A percentile compares a stretch with the other conserved stretches of the same genome.
Conservation (phyloP, 495 filamentous ascomycete species). For the Hypoxylon intermedium region DNA sequence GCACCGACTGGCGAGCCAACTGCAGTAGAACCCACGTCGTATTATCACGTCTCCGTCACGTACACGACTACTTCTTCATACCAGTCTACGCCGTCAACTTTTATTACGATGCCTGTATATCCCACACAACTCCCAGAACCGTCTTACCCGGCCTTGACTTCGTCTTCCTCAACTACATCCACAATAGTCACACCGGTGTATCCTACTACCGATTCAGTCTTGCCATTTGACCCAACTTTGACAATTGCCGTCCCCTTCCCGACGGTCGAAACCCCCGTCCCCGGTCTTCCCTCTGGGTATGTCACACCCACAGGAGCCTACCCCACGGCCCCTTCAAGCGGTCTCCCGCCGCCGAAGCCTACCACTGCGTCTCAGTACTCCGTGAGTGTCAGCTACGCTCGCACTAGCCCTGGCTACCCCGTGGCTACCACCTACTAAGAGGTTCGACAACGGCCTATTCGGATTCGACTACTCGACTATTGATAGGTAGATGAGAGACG, state of each 20-base stretch:
- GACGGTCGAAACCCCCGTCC: too few species aligned
- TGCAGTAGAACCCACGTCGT: constrained; percentile 10
- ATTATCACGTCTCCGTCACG: constrained; percentile 10
- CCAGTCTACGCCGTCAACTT: neutral
- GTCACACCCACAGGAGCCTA: too few species aligned
- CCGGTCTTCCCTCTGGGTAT: too few species aligned
- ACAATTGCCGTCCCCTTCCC: neutral
- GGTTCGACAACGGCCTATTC: neutral
- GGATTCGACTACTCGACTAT: too few species aligned
- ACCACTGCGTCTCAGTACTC: neutral
- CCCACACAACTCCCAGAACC: neutral
- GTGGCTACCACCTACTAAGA: constrained; percentile 2
- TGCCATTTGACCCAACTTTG: neutral
- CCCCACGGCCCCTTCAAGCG: too few species aligned
- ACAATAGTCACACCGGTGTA: too few species aligned
- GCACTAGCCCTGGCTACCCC: constrained; percentile 1
- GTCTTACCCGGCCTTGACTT: neutral
- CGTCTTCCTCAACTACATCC: neutral
- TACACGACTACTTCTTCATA: constrained; percentile 12
- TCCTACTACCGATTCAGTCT: neutral
- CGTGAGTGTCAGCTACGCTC: constrained; percentile 13
- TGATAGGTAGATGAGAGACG: too few species aligned
- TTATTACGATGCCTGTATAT: neutral
- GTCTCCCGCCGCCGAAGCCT: too few species aligned
- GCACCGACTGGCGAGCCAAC: constrained; percentile 20